These are phyloP conservation scores for Flaveria floridana DNA, from an alignment of 140 eudicot species.

Conservation along the genomic window DNA sequence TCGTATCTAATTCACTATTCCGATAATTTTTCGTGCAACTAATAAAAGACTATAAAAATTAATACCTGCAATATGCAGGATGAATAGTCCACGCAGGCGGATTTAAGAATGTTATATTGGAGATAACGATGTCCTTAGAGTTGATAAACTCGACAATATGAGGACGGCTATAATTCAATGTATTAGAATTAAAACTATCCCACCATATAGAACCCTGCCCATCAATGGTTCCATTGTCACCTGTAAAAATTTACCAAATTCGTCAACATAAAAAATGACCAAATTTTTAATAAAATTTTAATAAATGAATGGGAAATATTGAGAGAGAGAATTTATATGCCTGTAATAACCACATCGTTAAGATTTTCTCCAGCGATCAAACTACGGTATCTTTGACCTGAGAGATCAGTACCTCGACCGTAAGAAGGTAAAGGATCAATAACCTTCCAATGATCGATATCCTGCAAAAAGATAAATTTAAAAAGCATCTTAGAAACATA, in stretches of 20 bases:
- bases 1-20: not conserved
- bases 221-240: conserved; percentile 90
- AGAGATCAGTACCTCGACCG: conserved; percentile 74
- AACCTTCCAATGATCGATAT: conserved; percentile 66
- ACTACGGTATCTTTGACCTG: conserved; percentile 90
- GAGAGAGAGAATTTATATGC: conserved; percentile 30
- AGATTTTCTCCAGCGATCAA: conserved; percentile 74
- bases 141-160: conserved; percentile 74
- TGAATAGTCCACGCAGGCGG: conserved; percentile 78
- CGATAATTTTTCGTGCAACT: not conserved
- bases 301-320: not conserved
- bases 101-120: conserved; percentile 80
- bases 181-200: conserved; percentile 54
- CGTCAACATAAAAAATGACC: not conserved
- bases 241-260: conserved; percentile 33
- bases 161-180: conserved; percentile 77
- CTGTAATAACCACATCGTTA: conserved; percentile 87
- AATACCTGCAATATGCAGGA: conserved; percentile 87
- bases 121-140: conserved; percentile 67
- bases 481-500: not conserved
- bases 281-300: not conserved
- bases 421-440: conserved; percentile 85
- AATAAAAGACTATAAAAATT: not conserved
- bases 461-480: conserved; percentile 38
- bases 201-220: conserved; percentile 98